Conservation (phyloP, 139 green algal species). For the Closterium sp. region DNA sequence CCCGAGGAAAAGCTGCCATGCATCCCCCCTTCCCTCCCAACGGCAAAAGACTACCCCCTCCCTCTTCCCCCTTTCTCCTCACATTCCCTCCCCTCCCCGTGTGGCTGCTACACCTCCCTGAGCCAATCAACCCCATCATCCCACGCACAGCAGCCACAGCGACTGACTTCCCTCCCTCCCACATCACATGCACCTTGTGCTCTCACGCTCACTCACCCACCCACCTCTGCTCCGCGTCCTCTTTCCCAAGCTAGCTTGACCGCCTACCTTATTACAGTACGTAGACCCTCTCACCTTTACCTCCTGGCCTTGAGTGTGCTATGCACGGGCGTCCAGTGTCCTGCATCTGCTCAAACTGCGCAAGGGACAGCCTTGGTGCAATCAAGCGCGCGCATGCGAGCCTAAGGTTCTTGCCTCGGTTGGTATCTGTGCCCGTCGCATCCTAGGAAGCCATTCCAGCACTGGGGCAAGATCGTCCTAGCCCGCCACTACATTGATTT, state of each 20-base stretch:
- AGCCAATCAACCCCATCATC: background rate
- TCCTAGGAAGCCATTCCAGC: background rate
- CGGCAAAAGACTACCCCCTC: background rate
- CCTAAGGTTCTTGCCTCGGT: background rate
- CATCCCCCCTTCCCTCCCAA: no score
- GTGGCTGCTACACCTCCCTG: background rate
- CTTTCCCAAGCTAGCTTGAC: background rate
- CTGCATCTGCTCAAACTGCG: background rate
- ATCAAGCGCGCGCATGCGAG: background rate
- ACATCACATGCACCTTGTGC: background rate
- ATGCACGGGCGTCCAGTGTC: background rate
- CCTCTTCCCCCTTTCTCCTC: background rate
- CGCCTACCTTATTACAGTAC: background rate
- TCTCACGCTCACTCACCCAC: no score
- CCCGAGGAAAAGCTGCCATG: background rate
- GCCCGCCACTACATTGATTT: background rate
- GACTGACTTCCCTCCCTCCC: background rate
- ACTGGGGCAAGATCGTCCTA: background rate
- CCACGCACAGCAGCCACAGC: background rate
- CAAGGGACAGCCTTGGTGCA: background rate
- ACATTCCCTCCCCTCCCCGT: background rate
- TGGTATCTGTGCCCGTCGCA: background rate
- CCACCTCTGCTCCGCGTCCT: background rate
- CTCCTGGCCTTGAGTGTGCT: background rate
- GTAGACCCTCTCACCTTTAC: background rate